These are phyloP conservation scores for Umbilicus rupestris DNA, from an alignment of 164 flowering plant genomes.

Conservation along the genomic window DNA sequence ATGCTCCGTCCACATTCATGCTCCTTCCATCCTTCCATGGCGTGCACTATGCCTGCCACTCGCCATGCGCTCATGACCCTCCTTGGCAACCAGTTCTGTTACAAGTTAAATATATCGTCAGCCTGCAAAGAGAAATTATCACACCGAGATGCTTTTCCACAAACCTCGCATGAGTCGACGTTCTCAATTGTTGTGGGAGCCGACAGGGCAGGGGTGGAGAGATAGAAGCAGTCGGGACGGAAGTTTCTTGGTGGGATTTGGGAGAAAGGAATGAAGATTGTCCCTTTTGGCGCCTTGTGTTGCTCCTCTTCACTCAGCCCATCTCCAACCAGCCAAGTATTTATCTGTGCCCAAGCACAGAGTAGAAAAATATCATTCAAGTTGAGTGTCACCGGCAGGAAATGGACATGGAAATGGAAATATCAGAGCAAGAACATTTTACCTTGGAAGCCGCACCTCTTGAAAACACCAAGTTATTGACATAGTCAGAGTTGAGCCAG, in stretches of 20 bases:
- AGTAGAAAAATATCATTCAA: not conserved
- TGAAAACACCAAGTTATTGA: slow-evolving; percentile 17
- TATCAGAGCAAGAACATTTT: not conserved
- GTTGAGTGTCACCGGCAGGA: not conserved
- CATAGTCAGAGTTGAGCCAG: slow-evolving; percentile 3
- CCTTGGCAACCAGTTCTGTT: slow-evolving; percentile 58
- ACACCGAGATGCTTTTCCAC: not conserved
- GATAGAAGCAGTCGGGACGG: slow-evolving; percentile 48
- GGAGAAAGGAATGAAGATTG: slow-evolving; percentile 40
- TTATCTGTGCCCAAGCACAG: not conserved
- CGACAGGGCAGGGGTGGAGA: slow-evolving; percentile 49
- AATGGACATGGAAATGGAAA: too few species aligned
- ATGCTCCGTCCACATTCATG: slow-evolving; percentile 37
- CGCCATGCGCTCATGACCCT: slow-evolving; percentile 57
- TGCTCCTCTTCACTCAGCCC: slow-evolving; percentile 37
- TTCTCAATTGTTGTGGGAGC: slow-evolving; percentile 40
- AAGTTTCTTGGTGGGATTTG: slow-evolving; percentile 30
- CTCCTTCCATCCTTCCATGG: slow-evolving; percentile 44
- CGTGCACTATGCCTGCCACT: slow-evolving; percentile 46
- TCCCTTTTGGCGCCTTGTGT: slow-evolving; percentile 30
- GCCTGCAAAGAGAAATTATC: not conserved
- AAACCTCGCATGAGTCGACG: slow-evolving; percentile 66
- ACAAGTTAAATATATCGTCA: not conserved
- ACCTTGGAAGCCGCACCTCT: slow-evolving; percentile 20
- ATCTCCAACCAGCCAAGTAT: slow-evolving; percentile 45